Percentiles rank a stretch among this genome's conserved stretches.
phyloP scores from a whole-genome alignment of 306 rosid species.

The Styphnolobium japonicum region DNA sequence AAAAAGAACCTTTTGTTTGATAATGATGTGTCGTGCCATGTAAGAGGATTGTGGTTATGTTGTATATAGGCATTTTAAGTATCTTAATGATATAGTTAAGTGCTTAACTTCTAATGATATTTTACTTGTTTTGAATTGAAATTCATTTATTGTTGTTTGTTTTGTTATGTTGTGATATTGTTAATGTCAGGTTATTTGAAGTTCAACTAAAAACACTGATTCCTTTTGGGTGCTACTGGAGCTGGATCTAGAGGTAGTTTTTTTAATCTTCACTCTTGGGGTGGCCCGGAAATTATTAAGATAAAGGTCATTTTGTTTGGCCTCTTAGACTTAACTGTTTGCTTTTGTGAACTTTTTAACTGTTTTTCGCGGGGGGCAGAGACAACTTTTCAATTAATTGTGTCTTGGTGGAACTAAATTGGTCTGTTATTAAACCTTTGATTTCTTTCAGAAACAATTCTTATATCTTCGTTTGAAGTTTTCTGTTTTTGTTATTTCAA shows the following conservation, averaged over 20 bases:
- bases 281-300: background rate
- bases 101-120: background rate
- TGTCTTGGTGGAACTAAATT: background rate
- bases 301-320: background rate
- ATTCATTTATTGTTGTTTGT: background rate
- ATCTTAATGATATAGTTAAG: background rate
- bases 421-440: background rate
- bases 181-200: constrained; percentile 15
- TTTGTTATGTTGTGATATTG: background rate
- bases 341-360: background rate
- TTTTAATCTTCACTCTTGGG: background rate
- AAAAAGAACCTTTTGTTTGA: too few species aligned
- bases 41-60: background rate
- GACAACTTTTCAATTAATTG: background rate
- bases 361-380: background rate
- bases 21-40: too few species aligned
- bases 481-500: background rate
- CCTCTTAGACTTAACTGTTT: background rate
- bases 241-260: constrained; percentile 19
- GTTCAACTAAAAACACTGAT: background rate
- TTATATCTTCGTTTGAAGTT: background rate
- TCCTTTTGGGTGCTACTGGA: constrained; percentile 5
- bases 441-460: background rate
- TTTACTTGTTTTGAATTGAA: background rate
- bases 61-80: background rate